Conservation (phyloP, 192 early-diverging fungal genomes). For the Spizellomyces sp. region DNA sequence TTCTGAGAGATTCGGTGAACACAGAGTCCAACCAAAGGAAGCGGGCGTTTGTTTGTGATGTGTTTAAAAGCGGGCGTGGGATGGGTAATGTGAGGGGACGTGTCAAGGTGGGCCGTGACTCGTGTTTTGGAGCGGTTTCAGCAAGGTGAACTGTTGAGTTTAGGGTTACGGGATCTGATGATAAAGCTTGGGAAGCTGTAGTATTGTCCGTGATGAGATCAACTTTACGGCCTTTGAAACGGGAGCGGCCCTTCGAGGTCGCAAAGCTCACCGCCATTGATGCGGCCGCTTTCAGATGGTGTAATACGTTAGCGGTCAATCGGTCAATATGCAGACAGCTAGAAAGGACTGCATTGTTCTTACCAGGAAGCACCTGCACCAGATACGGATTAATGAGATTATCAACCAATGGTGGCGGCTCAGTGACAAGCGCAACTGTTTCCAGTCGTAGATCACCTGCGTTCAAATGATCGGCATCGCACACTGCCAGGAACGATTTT, state of each 20-base stretch:
- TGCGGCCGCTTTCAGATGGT: too few species aligned
- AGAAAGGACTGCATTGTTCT: neutral
- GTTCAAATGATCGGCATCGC: conserved; percentile 23
- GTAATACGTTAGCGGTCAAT: too few species aligned
- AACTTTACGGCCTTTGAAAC: too few species aligned
- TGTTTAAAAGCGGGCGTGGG: neutral
- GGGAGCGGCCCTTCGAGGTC: too few species aligned
- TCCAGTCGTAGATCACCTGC: conserved; percentile 30
- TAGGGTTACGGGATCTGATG: too few species aligned
- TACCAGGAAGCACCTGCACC: conserved; percentile 46
- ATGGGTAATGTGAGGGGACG: too few species aligned
- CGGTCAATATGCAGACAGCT: neutral
- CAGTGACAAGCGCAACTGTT: conserved; percentile 13
- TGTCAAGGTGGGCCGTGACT: too few species aligned
- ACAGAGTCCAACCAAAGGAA: conserved; percentile 39
- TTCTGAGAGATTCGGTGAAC: conserved; percentile 34
- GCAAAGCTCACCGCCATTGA: too few species aligned
- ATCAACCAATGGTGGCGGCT: conserved; percentile 47
- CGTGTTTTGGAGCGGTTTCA: too few species aligned
- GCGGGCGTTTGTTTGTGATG: conserved; percentile 2
- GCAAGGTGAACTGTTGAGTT: too few species aligned
- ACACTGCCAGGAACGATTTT: conserved; percentile 32
- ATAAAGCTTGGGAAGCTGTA: too few species aligned
- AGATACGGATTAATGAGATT: conserved; percentile 46
- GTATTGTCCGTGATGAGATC: too few species aligned